Conservation (phyloP, 2,329 filamentous ascomycete species). For the Venturia nashicola region DNA sequence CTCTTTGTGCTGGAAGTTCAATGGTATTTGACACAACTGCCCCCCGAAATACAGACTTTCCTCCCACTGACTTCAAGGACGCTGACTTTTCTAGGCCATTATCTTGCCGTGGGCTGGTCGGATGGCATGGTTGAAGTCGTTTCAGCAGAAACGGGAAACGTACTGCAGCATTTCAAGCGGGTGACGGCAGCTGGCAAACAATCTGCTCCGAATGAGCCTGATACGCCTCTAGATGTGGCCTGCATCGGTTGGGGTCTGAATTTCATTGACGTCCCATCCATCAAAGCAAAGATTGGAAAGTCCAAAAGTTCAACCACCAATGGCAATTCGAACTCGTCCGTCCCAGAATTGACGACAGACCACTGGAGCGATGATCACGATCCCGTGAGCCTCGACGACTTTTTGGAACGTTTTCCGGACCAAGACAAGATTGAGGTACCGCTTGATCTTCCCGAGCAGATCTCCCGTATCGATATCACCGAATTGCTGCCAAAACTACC, state of each 20-base stretch:
- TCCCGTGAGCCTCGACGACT: constrained; percentile 23
- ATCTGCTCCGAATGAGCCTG: constrained; percentile 5
- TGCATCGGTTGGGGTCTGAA: constrained; percentile 44
- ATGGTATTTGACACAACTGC: constrained; percentile 20
- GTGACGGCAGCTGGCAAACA: constrained; percentile 13
- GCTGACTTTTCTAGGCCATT: constrained; percentile 43
- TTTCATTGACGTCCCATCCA: constrained; percentile 37
- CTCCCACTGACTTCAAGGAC: not conserved
- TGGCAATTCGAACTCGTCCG: not conserved
- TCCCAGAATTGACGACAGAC: constrained; percentile 4
- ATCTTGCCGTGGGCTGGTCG: constrained; percentile 72
- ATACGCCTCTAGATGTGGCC: constrained; percentile 19
- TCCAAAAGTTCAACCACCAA: constrained; percentile 11
- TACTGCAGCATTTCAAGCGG: constrained; percentile 55
- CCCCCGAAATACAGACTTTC: too few relatives aligned
- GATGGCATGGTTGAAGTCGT: constrained; percentile 68
- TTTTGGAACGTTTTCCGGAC: constrained; percentile 25
- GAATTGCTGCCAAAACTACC: constrained; percentile 25
- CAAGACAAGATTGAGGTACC: constrained; percentile 21
- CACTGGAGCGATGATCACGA: constrained; percentile 4
- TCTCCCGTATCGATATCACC: constrained; percentile 29
- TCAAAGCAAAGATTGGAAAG: constrained; percentile 28
- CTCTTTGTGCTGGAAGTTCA: constrained; percentile 33
- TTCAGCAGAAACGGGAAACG: constrained; percentile 69
- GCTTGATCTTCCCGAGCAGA: constrained; percentile 26